Percentiles rank a stretch among this genome's conserved stretches.
These are phyloP conservation scores for Diophrys sp. DNA, from an alignment of 73 alveolate genomes.

Conservation along the genomic window DNA sequence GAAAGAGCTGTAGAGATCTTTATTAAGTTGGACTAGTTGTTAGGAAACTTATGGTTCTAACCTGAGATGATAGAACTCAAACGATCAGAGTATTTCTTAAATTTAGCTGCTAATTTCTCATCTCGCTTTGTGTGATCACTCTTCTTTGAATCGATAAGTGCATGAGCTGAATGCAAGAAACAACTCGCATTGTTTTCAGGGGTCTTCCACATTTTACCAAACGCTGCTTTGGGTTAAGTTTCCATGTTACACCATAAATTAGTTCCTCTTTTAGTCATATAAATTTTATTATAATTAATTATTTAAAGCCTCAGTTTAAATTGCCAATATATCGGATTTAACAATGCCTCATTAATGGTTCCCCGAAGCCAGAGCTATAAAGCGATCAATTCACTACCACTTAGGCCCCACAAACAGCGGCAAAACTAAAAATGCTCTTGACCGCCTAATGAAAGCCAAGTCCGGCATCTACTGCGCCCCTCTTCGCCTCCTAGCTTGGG, in stretches of 20 bases:
- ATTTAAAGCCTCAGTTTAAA: constrained; percentile 9
- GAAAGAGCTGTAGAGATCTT: not conserved
- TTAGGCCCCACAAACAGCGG: constrained; percentile 82
- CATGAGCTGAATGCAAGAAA: not conserved
- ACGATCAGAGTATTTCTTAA: not conserved
- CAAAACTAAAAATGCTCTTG: constrained; percentile 65
- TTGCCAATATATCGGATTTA: constrained; percentile 34
- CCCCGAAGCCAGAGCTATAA: constrained; percentile 60
- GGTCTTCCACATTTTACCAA: not conserved
- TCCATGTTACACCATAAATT: not conserved
- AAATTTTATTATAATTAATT: too few relatives aligned
- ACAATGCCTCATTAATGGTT: constrained; percentile 72
- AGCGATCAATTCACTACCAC: constrained; percentile 56
- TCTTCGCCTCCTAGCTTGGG: constrained; percentile 73
- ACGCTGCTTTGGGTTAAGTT: not conserved
- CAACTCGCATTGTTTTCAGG: not conserved
- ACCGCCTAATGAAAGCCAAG: constrained; percentile 54
- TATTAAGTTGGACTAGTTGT: not conserved
- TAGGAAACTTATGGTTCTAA: not conserved
- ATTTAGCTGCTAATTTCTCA: not conserved
- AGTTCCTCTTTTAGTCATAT: not conserved
- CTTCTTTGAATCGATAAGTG: not conserved
- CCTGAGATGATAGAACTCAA: not conserved
- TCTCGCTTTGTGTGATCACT: not conserved
- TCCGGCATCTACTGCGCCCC: constrained; percentile 79